Percentiles rank a stretch among this genome's conserved stretches.
Conservation (phyloP, 2,329 filamentous ascomycete species). For the Blumeriella jaapii region DNA sequence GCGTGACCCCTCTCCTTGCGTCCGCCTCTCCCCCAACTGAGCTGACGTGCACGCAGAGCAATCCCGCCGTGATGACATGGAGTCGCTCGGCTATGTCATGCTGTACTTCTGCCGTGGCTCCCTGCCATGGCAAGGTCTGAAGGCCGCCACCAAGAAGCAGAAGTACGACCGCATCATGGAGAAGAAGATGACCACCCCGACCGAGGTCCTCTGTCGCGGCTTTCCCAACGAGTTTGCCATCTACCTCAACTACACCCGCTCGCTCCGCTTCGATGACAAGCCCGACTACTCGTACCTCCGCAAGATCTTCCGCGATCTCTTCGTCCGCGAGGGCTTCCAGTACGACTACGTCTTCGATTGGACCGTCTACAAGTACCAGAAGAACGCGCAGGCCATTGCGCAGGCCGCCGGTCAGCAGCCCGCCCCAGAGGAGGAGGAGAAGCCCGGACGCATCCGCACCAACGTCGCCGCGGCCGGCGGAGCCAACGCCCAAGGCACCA, state of each 20-base stretch:
- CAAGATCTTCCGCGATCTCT: slow-evolving; percentile 99
- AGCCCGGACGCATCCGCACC: slow-evolving; percentile 57
- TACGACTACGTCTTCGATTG: slow-evolving; percentile 99
- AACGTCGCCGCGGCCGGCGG: slow-evolving; percentile 53
- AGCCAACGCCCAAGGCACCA: slow-evolving; percentile 44
- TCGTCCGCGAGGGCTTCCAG: slow-evolving; percentile 98
- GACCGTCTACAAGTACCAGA: slow-evolving; percentile 99
- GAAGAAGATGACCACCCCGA: slow-evolving; percentile 99
- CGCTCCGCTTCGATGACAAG: slow-evolving; percentile 98
- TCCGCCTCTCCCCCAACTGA: background rate
- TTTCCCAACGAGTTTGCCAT: slow-evolving; percentile 99
- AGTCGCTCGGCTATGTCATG: slow-evolving; percentile 98
- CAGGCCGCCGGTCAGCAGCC: slow-evolving; percentile 59
- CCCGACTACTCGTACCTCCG: slow-evolving; percentile 98
- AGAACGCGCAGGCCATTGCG: slow-evolving; percentile 92
- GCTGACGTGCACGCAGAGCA: slow-evolving; percentile 54
- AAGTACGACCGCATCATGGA: slow-evolving; percentile 99
- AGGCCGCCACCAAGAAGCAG: slow-evolving; percentile 99
- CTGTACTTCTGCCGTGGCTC: slow-evolving; percentile 99
- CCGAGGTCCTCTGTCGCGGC: slow-evolving; percentile 94
- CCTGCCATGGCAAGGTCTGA: slow-evolving; percentile 95
- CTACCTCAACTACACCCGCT: slow-evolving; percentile 98
- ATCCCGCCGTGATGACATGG: slow-evolving; percentile 98
- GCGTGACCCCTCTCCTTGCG: slow-evolving; percentile 29
- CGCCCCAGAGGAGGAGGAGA: slow-evolving; percentile 64